phyloP scores from a whole-genome alignment of 257 asterid species.

The Rehmannia glutinosa region DNA sequence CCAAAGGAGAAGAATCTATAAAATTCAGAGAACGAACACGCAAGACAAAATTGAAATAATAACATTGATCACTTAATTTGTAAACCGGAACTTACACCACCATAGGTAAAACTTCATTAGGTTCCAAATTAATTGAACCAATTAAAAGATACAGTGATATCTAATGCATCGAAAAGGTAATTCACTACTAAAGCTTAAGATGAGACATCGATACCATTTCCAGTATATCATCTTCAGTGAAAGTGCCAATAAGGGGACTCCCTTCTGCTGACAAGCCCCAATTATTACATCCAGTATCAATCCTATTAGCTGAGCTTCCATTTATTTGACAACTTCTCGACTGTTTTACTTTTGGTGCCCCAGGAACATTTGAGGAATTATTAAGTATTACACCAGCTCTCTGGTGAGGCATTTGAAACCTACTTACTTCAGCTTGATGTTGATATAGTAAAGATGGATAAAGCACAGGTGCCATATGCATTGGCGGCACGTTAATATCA shows the following conservation, averaged over 20 bases:
- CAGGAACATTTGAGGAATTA: slow-evolving; percentile 30
- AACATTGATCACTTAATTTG: slow-evolving; percentile 1
- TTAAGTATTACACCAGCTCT: slow-evolving; percentile 30
- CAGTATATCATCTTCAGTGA: slow-evolving; percentile 88
- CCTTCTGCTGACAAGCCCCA: slow-evolving; percentile 60
- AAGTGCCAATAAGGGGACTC: slow-evolving; percentile 40
- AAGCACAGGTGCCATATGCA: slow-evolving; percentile 41
- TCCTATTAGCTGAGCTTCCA: slow-evolving; percentile 32
- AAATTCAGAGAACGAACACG: neutral
- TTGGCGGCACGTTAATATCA: slow-evolving; percentile 34
- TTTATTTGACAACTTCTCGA: slow-evolving; percentile 31
- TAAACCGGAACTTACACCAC: neutral
- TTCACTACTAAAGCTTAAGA: slow-evolving; percentile 12
- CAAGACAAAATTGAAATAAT: slow-evolving; percentile 2
- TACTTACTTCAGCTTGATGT: slow-evolving; percentile 58
- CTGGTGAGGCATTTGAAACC: slow-evolving; percentile 48
- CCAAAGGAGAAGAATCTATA: neutral
- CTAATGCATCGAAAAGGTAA: slow-evolving; percentile 12
- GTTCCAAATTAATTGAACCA: slow-evolving; percentile 8
- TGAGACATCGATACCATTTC: slow-evolving; percentile 63
- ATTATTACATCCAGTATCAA: slow-evolving; percentile 31
- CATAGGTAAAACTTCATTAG: neutral
- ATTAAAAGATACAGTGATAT: neutral
- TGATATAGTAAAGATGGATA: slow-evolving; percentile 64
- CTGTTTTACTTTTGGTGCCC: slow-evolving; percentile 31